Conservation (phyloP, 257 asterid genomes). For the Nicotiana noctiflora region DNA sequence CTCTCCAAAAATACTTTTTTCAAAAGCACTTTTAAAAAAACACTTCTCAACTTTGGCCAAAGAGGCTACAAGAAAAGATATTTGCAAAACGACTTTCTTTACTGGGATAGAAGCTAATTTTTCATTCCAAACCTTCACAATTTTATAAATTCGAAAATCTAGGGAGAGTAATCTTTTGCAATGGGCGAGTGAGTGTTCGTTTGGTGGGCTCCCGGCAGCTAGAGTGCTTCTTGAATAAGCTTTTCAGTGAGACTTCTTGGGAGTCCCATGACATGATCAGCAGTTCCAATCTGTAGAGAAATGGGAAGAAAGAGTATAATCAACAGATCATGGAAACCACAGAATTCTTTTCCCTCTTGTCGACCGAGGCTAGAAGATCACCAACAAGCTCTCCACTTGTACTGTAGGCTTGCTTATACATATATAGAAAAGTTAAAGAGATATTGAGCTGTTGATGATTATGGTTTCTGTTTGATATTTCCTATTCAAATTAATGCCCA, state of each 20-base stretch:
- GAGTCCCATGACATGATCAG: constrained; percentile 84
- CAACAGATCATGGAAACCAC: background rate
- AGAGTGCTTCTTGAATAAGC: constrained; percentile 56
- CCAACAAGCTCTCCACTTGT: too few species aligned
- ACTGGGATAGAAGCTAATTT: background rate
- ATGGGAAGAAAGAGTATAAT: background rate
- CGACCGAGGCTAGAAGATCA: background rate
- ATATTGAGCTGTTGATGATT: background rate
- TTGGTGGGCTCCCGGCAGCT: background rate
- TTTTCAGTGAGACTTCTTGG: constrained; percentile 61
- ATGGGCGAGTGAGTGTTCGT: background rate
- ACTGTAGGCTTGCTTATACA: too few species aligned
- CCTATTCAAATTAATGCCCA: background rate
- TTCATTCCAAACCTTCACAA: background rate
- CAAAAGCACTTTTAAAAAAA: too few species aligned
- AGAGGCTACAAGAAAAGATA: background rate
- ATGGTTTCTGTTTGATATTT: background rate
- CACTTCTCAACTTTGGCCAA: too few species aligned
- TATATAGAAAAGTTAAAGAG: too few species aligned
- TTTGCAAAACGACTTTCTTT: background rate
- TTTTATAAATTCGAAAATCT: background rate
- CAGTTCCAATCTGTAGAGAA: constrained; percentile 59
- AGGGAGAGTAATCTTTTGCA: background rate
- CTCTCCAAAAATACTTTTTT: too few species aligned
- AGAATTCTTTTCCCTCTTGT: background rate